Evolutionary conservation across 2,329 filamentous ascomycete genomes (phyloP).

Genomic region (Rutstroemia sydowiana): DNA sequence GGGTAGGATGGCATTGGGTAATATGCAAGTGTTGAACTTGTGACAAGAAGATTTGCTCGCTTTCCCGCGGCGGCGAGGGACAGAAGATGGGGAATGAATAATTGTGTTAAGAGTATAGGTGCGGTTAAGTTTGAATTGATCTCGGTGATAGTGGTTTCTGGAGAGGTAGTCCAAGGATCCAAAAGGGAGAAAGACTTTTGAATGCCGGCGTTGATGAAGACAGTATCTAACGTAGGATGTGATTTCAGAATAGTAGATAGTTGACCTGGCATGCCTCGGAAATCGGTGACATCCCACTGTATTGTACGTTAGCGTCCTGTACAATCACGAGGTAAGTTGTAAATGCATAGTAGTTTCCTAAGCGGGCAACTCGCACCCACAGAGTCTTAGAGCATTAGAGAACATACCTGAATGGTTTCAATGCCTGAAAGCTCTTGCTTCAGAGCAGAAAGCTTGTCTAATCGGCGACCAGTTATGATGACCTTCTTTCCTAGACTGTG

Average conservation of each 20-base stretch:
- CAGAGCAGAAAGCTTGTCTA: conserved; percentile 34
- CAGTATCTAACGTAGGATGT: conserved; percentile 23
- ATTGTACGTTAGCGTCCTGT: background rate
- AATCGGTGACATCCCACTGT: conserved; percentile 8
- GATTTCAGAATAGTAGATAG: background rate
- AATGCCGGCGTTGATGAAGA: conserved; percentile 30
- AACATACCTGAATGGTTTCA: background rate
- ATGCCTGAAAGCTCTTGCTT: conserved; percentile 26
- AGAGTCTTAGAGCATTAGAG: background rate
- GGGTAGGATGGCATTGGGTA: conserved; percentile 26
- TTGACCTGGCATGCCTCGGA: background rate
- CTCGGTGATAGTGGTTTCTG: background rate
- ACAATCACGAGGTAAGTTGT: too few species aligned
- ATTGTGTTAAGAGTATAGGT: conserved; percentile 25
- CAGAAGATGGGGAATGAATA: conserved; percentile 24
- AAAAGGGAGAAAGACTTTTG: conserved; percentile 22
- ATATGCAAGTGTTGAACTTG: conserved; percentile 24
- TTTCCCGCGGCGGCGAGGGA: conserved; percentile 7
- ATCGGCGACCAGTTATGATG: conserved; percentile 46
- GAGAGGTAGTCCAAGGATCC: conserved; percentile 16
- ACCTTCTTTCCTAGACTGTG: conserved; percentile 41
- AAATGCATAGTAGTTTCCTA: too few species aligned
- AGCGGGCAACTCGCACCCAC: background rate
- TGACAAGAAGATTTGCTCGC: conserved; percentile 22
- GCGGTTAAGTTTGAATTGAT: conserved; percentile 24